Base-by-base conservation (phyloP, 306 rosid genomes). In the Vicia faba region DNA sequence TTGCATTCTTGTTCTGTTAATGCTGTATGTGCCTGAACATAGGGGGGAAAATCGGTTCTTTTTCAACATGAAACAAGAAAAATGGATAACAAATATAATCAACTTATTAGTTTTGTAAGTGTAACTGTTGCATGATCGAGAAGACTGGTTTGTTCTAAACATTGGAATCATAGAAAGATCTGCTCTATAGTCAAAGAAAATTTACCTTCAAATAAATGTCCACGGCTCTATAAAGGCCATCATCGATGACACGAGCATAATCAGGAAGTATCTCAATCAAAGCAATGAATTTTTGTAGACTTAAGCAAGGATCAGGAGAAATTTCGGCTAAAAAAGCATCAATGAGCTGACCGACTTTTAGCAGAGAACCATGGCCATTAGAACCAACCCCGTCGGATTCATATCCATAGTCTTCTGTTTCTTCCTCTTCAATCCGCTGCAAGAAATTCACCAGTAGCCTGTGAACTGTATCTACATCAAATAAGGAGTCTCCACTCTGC, bases 311-410 rank as follows among this genome's bases (percentile, higher is more conserved):
- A 79, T 92, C 96, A 36, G 87, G 90, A 48, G 95, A 87, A 81
- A 92, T 84, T 83, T 89, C 97, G 46, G 96, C 97, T 25, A 92
- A 83, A 81, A 85, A 92, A 51, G 89, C 83, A 79, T 89, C 97
- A 16, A 92, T 72, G 29, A 92, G 92, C 72, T 80, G 78, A 48
- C 92, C 95, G 39, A 92, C 97, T 78, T 92, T 89, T 64, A 89
- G 76, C 54, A 89, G 74, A 48, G 92, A 85, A 61, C 83, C 82
- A 44, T 92, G 96, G 29, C 82, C 80, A 7, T 87, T 77, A 65
- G 82, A 84, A 23, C 88, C 84, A 56, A 80, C 7, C 11, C 80
- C 84, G 19, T 88, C 95, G 0, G 95, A 88, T 75, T 88, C 96
- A 79, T 88, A 91, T n/a, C 88, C 96, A 28, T 73, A 88, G 48